phyloP scores from a whole-genome alignment of 371 early-diverging fungal species.

The Mucor piriformis region DNA sequence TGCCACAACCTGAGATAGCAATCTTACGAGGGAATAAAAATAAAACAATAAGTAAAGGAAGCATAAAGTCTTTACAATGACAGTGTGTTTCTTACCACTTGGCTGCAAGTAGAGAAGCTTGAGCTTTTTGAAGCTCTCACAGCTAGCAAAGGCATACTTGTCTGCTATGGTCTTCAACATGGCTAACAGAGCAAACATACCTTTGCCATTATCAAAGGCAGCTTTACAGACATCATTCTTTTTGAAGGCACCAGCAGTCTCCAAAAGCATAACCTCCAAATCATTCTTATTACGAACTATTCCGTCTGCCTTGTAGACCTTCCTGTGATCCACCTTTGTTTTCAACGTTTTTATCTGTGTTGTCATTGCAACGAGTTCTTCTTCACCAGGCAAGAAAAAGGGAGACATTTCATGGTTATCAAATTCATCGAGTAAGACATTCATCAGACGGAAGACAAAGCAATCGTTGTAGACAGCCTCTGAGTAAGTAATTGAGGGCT shows the following conservation, averaged over 20 bases:
- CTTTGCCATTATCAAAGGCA: constrained; percentile 15
- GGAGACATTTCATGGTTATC: background rate
- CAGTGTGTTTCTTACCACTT: background rate
- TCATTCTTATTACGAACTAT: too few species aligned
- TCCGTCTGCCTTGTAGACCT: background rate
- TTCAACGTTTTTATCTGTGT: background rate
- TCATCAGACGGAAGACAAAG: background rate
- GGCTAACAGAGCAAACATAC: constrained; percentile 11
- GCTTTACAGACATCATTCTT: background rate
- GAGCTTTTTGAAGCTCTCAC: constrained; percentile 5
- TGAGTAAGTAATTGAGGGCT: background rate
- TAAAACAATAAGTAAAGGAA: background rate
- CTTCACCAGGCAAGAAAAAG: constrained; percentile 4
- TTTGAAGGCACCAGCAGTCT: background rate
- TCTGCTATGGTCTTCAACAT: constrained; percentile 11
- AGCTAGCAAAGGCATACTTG: background rate
- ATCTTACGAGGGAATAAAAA: background rate
- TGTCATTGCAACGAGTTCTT: background rate
- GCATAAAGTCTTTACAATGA: background rate
- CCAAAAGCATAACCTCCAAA: too few species aligned
- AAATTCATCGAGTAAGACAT: background rate
- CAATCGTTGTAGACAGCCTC: background rate
- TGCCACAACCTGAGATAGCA: background rate
- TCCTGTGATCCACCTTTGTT: background rate
- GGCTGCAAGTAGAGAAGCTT: background rate